These are phyloP conservation scores for Blakeslea trispora DNA, from an alignment of 371 early-diverging fungal genomes.

Conservation along the genomic window DNA sequence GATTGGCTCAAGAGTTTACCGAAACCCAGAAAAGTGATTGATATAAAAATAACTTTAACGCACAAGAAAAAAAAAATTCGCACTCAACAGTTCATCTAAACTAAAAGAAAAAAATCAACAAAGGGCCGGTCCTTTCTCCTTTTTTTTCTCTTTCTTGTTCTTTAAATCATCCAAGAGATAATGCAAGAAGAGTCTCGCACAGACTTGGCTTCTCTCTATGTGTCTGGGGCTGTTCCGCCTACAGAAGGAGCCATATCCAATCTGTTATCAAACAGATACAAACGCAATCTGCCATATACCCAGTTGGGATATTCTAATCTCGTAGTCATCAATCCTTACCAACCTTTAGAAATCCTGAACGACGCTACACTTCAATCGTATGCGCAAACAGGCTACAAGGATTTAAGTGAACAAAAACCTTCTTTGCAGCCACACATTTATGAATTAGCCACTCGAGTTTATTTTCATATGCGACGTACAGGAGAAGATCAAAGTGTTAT, in stretches of 20 bases:
- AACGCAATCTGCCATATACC: constrained; percentile 55
- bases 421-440: constrained; percentile 52
- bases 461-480: constrained; percentile 77
- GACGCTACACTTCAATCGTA: constrained; percentile 51
- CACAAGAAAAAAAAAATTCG: not conserved
- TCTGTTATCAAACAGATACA: constrained; percentile 49
- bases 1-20: not conserved
- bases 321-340: constrained; percentile 58
- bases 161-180: not conserved
- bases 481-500: constrained; percentile 78
- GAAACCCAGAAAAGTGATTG: constrained; percentile 10
- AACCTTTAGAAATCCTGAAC: constrained; percentile 41
- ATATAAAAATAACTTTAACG: constrained; percentile 7
- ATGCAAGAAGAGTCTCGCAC: constrained; percentile 44
- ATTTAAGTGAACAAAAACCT: constrained; percentile 27
- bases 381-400: constrained; percentile 47
- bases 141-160: not conserved
- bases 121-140: not conserved
- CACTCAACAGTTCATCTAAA: constrained; percentile 8
- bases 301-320: constrained; percentile 55
- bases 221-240: constrained; percentile 23
- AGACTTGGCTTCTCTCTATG: constrained; percentile 33
- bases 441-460: constrained; percentile 60
- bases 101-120: constrained; percentile 3
- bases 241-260: constrained; percentile 52